phyloP scores from a whole-genome alignment of 2,329 filamentous ascomycete genomes.

The Lecanosticta acicola region DNA sequence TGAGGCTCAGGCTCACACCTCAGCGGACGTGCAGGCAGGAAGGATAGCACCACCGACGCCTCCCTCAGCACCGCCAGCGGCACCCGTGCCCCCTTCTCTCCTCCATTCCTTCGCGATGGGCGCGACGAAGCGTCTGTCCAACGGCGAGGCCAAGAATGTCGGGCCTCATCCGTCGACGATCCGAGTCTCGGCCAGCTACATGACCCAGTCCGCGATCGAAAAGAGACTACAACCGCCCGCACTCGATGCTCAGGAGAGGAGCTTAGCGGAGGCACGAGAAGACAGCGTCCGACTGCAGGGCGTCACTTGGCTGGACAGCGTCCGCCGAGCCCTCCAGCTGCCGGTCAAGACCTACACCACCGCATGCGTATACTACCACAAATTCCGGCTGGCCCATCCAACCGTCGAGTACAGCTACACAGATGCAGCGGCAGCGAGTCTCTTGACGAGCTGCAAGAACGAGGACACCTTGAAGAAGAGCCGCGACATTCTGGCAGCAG shows the following conservation, averaged over 20 bases:
- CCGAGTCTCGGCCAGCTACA: slow-evolving; percentile 66
- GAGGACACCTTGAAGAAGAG: slow-evolving; percentile 98
- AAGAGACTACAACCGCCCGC: slow-evolving; percentile 56
- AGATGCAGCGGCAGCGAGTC: slow-evolving; percentile 79
- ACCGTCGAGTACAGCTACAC: slow-evolving; percentile 75
- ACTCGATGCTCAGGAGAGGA: slow-evolving; percentile 60
- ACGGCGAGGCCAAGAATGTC: slow-evolving; percentile 32
- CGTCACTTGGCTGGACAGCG: slow-evolving; percentile 80
- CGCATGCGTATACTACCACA: slow-evolving; percentile 87
- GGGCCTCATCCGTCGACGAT: slow-evolving; percentile 59
- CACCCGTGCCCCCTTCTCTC: background rate
- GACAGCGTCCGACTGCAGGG: slow-evolving; percentile 77
- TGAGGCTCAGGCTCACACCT: no score
- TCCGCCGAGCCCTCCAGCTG: slow-evolving; percentile 73
- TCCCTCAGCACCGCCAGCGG: background rate
- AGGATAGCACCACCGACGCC: no score
- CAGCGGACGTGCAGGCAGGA: no score
- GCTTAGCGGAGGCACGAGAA: slow-evolving; percentile 56
- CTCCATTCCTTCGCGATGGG: slow-evolving; percentile 20
- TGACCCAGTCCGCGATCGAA: slow-evolving; percentile 74
- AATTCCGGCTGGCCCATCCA: slow-evolving; percentile 80
- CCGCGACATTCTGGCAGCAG: slow-evolving; percentile 81
- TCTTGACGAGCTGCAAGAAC: slow-evolving; percentile 93
- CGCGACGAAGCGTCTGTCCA: slow-evolving; percentile 28
- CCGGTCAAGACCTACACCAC: slow-evolving; percentile 90